Evolutionary conservation across 2,329 filamentous ascomycete genomes (phyloP).

Genomic region (Epichloe sibirici): DNA sequence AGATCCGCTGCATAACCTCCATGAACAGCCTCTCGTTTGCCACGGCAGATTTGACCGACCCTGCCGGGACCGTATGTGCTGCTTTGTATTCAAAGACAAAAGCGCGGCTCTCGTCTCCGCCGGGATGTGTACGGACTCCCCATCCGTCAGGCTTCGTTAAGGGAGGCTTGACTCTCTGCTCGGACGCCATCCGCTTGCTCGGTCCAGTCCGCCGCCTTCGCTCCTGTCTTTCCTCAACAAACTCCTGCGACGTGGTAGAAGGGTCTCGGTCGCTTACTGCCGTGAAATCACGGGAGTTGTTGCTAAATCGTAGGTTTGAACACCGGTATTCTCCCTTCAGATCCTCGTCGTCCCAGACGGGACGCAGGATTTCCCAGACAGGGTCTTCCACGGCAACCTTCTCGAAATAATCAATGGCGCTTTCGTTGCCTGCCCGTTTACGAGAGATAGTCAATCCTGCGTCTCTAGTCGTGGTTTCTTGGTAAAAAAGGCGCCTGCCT

Average conservation of each 20-base stretch:
- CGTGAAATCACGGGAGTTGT: background rate
- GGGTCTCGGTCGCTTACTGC: background rate
- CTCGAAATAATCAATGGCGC: background rate
- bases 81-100: conserved; percentile 7
- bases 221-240: background rate
- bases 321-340: background rate
- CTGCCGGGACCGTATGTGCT: conserved; percentile 6
- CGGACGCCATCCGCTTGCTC: conserved; percentile 7
- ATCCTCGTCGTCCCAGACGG: background rate
- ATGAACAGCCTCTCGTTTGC: conserved; percentile 8
- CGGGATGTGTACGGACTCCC: conserved; percentile 6
- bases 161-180: conserved; percentile 4
- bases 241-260: too few species aligned
- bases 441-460: background rate
- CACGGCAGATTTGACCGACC: background rate
- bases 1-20: conserved; percentile 5
- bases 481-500: conserved; percentile 8
- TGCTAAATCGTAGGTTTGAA: background rate
- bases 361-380: background rate
- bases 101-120: conserved; percentile 4
- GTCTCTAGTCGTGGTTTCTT: background rate
- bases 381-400: background rate
- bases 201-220: conserved; percentile 4
- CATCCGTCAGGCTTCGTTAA: conserved; percentile 7
- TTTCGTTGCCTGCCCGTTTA: background rate